Conservation (phyloP, 2,329 filamentous ascomycete genomes). For the Claviceps maximensis region DNA sequence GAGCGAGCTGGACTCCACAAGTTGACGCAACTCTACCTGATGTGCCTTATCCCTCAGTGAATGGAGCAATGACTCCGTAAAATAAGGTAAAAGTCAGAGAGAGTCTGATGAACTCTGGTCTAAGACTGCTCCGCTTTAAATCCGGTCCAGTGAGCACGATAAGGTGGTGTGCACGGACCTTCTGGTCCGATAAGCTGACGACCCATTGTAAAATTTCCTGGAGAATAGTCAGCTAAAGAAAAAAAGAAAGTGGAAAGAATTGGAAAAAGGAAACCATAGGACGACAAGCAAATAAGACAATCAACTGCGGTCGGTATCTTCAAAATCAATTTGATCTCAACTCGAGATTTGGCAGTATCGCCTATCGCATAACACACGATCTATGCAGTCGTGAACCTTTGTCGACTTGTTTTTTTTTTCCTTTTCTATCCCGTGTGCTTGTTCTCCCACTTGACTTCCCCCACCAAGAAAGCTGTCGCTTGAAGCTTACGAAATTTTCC, state of each 20-base stretch:
- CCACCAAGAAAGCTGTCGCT: not conserved
- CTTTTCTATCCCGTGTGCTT: not conserved
- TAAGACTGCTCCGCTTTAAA: not conserved
- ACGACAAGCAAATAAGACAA: not conserved
- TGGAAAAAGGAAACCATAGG: not conserved
- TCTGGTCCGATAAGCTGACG: not conserved
- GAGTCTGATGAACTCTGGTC: no score
- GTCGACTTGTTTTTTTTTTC: not conserved
- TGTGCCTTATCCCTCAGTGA: no score
- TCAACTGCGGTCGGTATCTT: not conserved
- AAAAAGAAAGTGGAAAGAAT: not conserved
- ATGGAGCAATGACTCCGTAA: not conserved
- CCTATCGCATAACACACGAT: not conserved
- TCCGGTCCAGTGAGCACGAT: not conserved
- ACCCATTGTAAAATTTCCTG: constrained; percentile 3
- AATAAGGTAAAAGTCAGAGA: not conserved
- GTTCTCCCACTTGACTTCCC: not conserved
- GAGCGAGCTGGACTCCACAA: no score
- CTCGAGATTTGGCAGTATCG: not conserved
- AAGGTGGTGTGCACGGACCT: constrained; percentile 1
- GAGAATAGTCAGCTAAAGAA: not conserved
- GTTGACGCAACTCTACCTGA: no score
- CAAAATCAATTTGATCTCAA: no score
- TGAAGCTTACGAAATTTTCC: not conserved
- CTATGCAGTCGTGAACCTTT: not conserved